These are phyloP conservation scores for Pythium phragmitis DNA, from an alignment of 352 stramenopile genomes.

Conservation along the genomic window DNA sequence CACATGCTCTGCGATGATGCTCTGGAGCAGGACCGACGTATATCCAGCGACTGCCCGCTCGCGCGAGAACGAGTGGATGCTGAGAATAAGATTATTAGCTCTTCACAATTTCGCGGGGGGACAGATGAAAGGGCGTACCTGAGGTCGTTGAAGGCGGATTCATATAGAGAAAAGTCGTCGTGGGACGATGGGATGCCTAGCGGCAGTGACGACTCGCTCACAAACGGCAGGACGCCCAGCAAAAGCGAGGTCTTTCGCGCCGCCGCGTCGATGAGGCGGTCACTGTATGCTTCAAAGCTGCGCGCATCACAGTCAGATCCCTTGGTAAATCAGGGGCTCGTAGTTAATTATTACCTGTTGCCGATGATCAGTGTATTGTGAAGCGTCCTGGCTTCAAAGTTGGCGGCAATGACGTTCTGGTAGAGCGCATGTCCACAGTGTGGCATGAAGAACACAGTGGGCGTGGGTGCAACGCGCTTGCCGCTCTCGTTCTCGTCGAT, in stretches of 20 bases:
- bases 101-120: too few relatives aligned
- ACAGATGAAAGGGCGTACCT: constrained; percentile 30
- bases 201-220: constrained; percentile 44
- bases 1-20: not conserved
- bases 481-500: constrained; percentile 71
- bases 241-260: constrained; percentile 48
- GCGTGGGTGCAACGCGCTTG: constrained; percentile 29
- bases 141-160: constrained; percentile 79
- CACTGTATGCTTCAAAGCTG: constrained; percentile 79
- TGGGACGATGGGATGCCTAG: constrained; percentile 43
- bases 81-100: constrained; percentile 1
- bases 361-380: constrained; percentile 72
- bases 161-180: constrained; percentile 58
- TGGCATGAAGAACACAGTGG: constrained; percentile 92
- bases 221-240: constrained; percentile 46
- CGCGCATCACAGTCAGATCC: not conserved
- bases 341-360: constrained; percentile 63
- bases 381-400: constrained; percentile 48
- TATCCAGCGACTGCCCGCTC: constrained; percentile 10
- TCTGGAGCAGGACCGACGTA: not conserved
- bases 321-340: not conserved
- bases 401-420: constrained; percentile 86
- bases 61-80: constrained; percentile 23
- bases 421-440: constrained; percentile 88
- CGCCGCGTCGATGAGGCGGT: constrained; percentile 50